Conservation (phyloP, 164 flowering plant genomes). For the Berberis vulgaris region DNA sequence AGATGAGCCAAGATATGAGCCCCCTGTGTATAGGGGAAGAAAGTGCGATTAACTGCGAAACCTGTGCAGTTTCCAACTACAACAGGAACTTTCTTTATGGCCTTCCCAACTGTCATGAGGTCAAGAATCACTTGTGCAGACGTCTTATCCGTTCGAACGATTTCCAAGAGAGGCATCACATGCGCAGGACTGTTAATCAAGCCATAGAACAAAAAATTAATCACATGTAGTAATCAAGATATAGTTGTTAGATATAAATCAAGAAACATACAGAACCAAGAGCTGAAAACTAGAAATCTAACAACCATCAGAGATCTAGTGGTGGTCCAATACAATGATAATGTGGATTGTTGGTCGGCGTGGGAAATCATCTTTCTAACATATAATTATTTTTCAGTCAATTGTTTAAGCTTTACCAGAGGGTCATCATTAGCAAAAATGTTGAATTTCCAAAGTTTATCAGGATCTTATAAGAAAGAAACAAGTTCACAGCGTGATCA, state of each 20-base stretch:
- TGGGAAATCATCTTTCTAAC: too few relatives aligned
- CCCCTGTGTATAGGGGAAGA: conserved; percentile 85
- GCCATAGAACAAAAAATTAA: conserved; percentile 12
- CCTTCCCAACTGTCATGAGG: conserved; percentile 82
- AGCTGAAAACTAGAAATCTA: too few relatives aligned
- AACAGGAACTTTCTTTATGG: conserved; percentile 83
- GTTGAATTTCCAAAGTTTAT: too few relatives aligned
- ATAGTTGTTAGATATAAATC: neutral
- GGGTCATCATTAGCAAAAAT: too few relatives aligned
- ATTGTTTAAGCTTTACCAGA: too few relatives aligned
- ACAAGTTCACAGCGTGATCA: too few relatives aligned
- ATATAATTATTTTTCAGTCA: too few relatives aligned
- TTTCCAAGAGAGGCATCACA: conserved; percentile 93
- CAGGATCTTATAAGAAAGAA: too few relatives aligned
- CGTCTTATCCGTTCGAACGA: conserved; percentile 79
- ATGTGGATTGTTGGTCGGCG: too few relatives aligned
- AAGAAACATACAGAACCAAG: too few relatives aligned
- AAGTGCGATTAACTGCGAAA: conserved; percentile 90
- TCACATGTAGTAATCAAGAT: neutral
- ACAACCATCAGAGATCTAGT: too few relatives aligned
- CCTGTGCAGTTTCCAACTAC: conserved; percentile 98
- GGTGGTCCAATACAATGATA: too few relatives aligned
- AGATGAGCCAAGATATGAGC: conserved; percentile 60
- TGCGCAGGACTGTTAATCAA: conserved; percentile 83
- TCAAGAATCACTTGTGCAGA: conserved; percentile 92